These are phyloP conservation scores for Arachis hypogaea DNA, from an alignment of 306 rosid genomes.

Conservation along the genomic window DNA sequence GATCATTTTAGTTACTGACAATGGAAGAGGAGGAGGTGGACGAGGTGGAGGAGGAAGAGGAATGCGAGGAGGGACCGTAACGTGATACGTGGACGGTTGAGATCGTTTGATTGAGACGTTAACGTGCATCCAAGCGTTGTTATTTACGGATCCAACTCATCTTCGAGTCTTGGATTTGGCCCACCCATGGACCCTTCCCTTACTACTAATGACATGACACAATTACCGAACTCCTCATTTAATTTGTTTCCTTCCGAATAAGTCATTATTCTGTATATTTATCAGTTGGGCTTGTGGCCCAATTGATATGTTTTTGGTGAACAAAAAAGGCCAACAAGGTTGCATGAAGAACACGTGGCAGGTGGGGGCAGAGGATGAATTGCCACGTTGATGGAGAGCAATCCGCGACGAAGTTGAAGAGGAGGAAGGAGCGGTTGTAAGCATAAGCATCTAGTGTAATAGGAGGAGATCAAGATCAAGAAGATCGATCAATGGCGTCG, in stretches of 20 bases:
- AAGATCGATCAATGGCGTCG: slow-evolving; percentile 49
- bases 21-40: not conserved
- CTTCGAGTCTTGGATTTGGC: not conserved
- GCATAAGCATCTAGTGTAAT: not conserved
- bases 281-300: too few species aligned
- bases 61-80: too few species aligned
- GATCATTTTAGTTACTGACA: slow-evolving; percentile 12
- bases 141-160: not conserved
- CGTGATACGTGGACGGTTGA: slow-evolving; percentile 47
- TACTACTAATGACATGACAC: too few species aligned
- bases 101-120: slow-evolving; percentile 34
- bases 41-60: too few species aligned
- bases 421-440: too few species aligned
- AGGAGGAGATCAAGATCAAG: not conserved
- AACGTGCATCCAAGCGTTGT: not conserved
- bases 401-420: too few species aligned
- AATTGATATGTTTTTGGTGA: too few species aligned
- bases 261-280: too few species aligned
- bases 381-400: slow-evolving; percentile 26
- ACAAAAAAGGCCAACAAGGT: not conserved
- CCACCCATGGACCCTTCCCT: not conserved
- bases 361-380: slow-evolving; percentile 22
- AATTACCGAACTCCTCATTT: too few species aligned
- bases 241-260: too few species aligned
- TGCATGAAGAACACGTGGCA: slow-evolving; percentile 34